phyloP scores from a whole-genome alignment of 2,329 filamentous ascomycete species.

The Tolypocladium tundrense region DNA sequence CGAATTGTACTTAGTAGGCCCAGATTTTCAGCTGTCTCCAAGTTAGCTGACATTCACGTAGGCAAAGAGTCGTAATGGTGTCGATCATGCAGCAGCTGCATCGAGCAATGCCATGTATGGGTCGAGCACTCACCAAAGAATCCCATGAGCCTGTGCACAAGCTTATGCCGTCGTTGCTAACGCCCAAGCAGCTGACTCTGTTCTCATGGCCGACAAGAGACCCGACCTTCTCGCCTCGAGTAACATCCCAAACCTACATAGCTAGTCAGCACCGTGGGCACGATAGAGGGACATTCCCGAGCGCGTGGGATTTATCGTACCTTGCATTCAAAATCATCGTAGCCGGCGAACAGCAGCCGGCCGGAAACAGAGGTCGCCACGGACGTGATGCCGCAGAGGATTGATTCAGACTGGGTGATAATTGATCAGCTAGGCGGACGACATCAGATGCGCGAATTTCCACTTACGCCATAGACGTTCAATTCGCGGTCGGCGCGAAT shows the following conservation, averaged over 20 bases:
- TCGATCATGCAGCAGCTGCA: not conserved
- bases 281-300: not conserved
- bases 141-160: slow-evolving; percentile 99
- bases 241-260: slow-evolving; percentile 86
- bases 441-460: not conserved
- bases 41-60: slow-evolving; percentile 1
- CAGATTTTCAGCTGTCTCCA: slow-evolving; percentile 67
- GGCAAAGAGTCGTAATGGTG: not conserved
- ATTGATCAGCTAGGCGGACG: slow-evolving; percentile 9
- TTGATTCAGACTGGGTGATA: slow-evolving; percentile 71
- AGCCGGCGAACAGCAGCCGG: slow-evolving; percentile 88
- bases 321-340: slow-evolving; percentile 99
- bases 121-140: slow-evolving; percentile 65
- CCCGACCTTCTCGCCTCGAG: slow-evolving; percentile 92
- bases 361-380: slow-evolving; percentile 97
- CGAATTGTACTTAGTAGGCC: slow-evolving; percentile 52
- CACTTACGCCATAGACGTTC: slow-evolving; percentile 57
- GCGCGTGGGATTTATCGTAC: slow-evolving; percentile 39
- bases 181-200: slow-evolving; percentile 94
- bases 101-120: not conserved
- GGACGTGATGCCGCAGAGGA: slow-evolving; percentile 94
- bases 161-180: slow-evolving; percentile 98
- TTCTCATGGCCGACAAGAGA: slow-evolving; percentile 97
- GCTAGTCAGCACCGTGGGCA: slow-evolving; percentile 4
- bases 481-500: slow-evolving; percentile 84